A percentile compares a stretch with the other conserved stretches of the same genome.
Evolutionary conservation across 306 rosid genomes (phyloP).

Genomic region (Vigna trinervia): DNA sequence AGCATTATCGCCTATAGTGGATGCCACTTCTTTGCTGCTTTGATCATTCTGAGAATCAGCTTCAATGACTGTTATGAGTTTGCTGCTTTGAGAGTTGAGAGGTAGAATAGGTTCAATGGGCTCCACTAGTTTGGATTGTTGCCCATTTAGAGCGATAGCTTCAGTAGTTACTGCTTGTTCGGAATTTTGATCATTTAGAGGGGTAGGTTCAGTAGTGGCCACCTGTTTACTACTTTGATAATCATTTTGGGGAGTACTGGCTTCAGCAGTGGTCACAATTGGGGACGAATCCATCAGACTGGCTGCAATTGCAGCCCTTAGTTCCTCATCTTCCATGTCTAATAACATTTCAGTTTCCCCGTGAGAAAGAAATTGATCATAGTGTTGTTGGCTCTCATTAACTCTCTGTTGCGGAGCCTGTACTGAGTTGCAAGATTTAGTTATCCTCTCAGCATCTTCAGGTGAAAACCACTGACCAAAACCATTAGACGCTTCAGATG

Average conservation of each 20-base stretch:
- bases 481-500: slow-evolving; percentile 89
- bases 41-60: slow-evolving; percentile 44
- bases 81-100: slow-evolving; percentile 40
- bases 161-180: slow-evolving; percentile 25
- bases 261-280: slow-evolving; percentile 45
- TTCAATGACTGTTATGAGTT: slow-evolving; percentile 38
- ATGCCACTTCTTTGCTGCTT: slow-evolving; percentile 35
- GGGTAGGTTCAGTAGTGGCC: slow-evolving; percentile 30
- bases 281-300: slow-evolving; percentile 78
- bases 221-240: slow-evolving; percentile 45
- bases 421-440: slow-evolving; percentile 80
- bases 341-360: slow-evolving; percentile 64
- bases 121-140: slow-evolving; percentile 32
- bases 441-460: slow-evolving; percentile 95
- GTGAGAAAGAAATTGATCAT: slow-evolving; percentile 50
- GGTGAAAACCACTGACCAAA: slow-evolving; percentile 97
- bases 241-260: slow-evolving; percentile 48
- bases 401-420: slow-evolving; percentile 62
- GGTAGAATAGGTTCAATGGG: slow-evolving; percentile 25
- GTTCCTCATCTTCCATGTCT: slow-evolving; percentile 85
- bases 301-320: slow-evolving; percentile 94
- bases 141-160: slow-evolving; percentile 27
- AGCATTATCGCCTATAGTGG: slow-evolving; percentile 36
- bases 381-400: slow-evolving; percentile 47
- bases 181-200: slow-evolving; percentile 23